Evolutionary conservation across 31 red algal species (phyloP), one percentile per base, ranked within the genome.

Genomic region (Bonnemaisonia californica): DNA sequence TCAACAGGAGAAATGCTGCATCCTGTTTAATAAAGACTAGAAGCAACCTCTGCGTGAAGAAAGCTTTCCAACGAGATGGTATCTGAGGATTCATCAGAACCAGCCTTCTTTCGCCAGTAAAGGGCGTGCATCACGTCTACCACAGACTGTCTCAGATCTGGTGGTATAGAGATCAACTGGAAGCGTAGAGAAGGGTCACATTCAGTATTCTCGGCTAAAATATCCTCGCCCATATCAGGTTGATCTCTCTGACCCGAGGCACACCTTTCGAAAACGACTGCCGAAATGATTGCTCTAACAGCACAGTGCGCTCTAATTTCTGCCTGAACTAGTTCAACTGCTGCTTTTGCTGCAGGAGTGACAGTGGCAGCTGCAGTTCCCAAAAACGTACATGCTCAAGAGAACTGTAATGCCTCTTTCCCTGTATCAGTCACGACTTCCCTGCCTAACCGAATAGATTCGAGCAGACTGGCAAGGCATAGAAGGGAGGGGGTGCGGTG

Each of bases 321-420:
- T 11, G 87, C 78, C 42, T 91, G 88, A 74, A 91, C 73, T 35
- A 84, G 74, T 75, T 91, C 88, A 23, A 84, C 88, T 1, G 81
- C 88, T 57, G 88, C 88, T 80, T 91, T 91, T 24, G 88, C 88
- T 67, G 88, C 88, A 79, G 88, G 88, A 36, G 80, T 84, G 13
- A 91, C 72, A 18, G 88, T 91, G 4, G 80, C 73, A 1, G 88
- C 88, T 21, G 74, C 80, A 27, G 37, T 60, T 35, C 80, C 80
- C 1, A 91, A 62, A 72, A 67, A 61, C 19, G 71, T 66, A 40
- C 38, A 83, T 8, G 88, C 88, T 29, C 73, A 32, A 40, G 88
- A 79, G 57, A 91, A 91, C 88, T 80, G 84, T 8, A 51, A 57
- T 7, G 88, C 88, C 56, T 91, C 72, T 2, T 73, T 79, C 33